These are phyloP conservation scores for Yarrowia galli DNA, from an alignment of 1,139 yeast genomes.

Conservation along the genomic window DNA sequence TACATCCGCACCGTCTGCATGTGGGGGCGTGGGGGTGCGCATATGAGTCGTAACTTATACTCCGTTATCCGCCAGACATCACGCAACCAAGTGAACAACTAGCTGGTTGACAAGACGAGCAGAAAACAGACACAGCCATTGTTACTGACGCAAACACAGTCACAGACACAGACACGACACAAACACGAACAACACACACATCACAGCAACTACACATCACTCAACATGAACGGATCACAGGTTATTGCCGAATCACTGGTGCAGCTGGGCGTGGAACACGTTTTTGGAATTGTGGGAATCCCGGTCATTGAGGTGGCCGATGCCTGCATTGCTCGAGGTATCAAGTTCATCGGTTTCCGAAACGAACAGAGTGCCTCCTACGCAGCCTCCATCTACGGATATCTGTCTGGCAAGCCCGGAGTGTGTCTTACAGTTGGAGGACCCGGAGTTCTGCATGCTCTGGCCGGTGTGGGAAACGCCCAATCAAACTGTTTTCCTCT, in stretches of 20 bases:
- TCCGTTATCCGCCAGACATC: no score
- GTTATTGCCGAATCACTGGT: slow-evolving; percentile 58
- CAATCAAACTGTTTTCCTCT: slow-evolving; percentile 66
- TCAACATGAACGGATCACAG: slow-evolving; percentile 22
- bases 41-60: slow-evolving; percentile 3
- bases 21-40: slow-evolving; percentile 25
- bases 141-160: neutral
- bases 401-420: slow-evolving; percentile 66
- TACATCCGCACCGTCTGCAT: slow-evolving; percentile 7
- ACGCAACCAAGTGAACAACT: no score
- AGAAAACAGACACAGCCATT: neutral
- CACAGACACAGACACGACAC: neutral
- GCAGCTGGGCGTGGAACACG: slow-evolving; percentile 59
- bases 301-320: slow-evolving; percentile 70
- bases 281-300: slow-evolving; percentile 73
- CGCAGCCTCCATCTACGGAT: slow-evolving; percentile 73
- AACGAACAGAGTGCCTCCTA: slow-evolving; percentile 75
- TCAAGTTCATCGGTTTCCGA: slow-evolving; percentile 63
- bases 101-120: neutral
- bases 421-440: slow-evolving; percentile 73
- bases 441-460: slow-evolving; percentile 69
- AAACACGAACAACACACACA: neutral
- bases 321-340: slow-evolving; percentile 59
- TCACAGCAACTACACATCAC: neutral
- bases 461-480: slow-evolving; percentile 69